phyloP scores from a whole-genome alignment of 1,284 basidiomycete genomes.

The Puccinia sorghi region DNA sequence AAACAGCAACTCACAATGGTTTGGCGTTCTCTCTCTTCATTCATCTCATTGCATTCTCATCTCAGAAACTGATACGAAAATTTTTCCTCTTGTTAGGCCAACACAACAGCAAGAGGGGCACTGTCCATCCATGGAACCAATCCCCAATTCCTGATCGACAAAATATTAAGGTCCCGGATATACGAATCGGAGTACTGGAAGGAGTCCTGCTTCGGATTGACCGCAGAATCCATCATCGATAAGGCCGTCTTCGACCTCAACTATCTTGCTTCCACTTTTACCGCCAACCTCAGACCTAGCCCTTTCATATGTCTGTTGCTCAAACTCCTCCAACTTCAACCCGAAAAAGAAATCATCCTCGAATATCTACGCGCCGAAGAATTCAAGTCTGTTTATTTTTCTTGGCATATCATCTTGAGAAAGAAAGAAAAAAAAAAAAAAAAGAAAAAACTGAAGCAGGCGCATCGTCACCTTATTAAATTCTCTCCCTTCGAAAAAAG shows the following conservation, averaged over 20 bases:
- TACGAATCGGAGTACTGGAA: slow-evolving; percentile 97
- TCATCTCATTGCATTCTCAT: no score
- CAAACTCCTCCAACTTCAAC: slow-evolving; percentile 94
- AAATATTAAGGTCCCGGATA: slow-evolving; percentile 90
- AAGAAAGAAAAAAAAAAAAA: background rate
- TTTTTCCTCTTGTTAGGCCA: slow-evolving; percentile 64
- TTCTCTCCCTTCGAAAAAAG: background rate
- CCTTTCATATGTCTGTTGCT: slow-evolving; percentile 86
- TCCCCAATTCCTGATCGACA: slow-evolving; percentile 96
- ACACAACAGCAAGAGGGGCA: slow-evolving; percentile 80
- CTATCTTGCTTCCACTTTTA: slow-evolving; percentile 84
- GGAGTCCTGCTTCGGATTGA: slow-evolving; percentile 86
- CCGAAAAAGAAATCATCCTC: slow-evolving; percentile 90
- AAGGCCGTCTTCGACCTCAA: slow-evolving; percentile 76
- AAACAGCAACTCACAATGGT: no score
- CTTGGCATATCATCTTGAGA: background rate
- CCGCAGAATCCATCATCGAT: slow-evolving; percentile 87
- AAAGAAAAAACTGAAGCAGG: background rate
- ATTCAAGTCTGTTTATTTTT: slow-evolving; percentile 79
- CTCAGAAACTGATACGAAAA: no score
- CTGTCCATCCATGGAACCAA: slow-evolving; percentile 88
- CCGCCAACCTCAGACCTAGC: slow-evolving; percentile 78
- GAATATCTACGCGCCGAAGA: slow-evolving; percentile 94
- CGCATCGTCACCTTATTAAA: background rate
- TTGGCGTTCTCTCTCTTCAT: no score